Base-by-base conservation (phyloP, 1,139 yeast species). In the Kodamaea plutei region DNA sequence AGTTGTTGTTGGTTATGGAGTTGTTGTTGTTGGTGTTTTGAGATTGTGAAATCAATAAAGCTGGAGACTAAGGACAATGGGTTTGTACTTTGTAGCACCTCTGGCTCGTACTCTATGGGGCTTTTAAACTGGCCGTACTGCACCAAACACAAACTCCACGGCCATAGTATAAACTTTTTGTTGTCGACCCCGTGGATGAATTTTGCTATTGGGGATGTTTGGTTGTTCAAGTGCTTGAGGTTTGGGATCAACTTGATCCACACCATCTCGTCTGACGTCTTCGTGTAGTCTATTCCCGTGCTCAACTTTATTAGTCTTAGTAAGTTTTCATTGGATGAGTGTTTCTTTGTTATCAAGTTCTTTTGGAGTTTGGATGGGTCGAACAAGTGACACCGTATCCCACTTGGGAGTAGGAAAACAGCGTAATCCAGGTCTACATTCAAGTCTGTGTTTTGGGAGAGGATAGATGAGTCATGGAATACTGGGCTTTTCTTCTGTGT, bases 201-300 rank as follows among this genome's bases (percentile, higher is more conserved):
- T 20, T 68, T 64, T 8, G 87, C 61, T 3, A 82, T 68, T n/a
- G 65, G 64, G 0, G 87, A 79, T 0, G 88, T 78, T 40, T 77
- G 72, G 21, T 80, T 83, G 51, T 78, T 81, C 37, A 81, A 61
- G 49, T 80, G 88, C 39, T 71, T 73, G 33, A 82, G 51, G 43
- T 80, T 78, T 2, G 91, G 89, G 6, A 79, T 65, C 13, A 82
- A 54, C 49, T 75, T 79, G 10, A 82, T 69, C 91, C 91, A 83
- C 34, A 63, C 52, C 11, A 67, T 37, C 12, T 41, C 45, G 1
- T 43, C 42, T 5, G 22, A 25, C 11, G 15, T 25, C 12, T 33
- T 15, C 3, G 33, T 29, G 18, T 49, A 41, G 11, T 68, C 69
- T 1, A 77, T 58, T 2, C 82, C 80, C 9, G 80, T 77, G 16